Percentiles rank a stretch among this genome's conserved stretches.
Conservation (phyloP, 2,329 filamentous ascomycete genomes). For the Fusarium staphyleae region DNA sequence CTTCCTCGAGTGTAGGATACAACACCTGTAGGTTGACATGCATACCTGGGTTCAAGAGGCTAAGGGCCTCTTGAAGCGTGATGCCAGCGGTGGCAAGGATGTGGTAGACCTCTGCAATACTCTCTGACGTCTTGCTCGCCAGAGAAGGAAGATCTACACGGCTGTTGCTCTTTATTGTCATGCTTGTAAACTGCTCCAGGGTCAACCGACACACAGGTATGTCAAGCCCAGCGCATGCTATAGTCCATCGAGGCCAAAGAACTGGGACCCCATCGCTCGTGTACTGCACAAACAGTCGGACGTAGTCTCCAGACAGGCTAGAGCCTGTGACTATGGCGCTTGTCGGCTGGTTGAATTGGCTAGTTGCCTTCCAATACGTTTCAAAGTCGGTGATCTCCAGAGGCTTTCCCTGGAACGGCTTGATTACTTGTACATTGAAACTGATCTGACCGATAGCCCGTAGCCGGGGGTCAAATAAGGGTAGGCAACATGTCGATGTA, state of each 20-base stretch:
- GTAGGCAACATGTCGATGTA: constrained; percentile 82
- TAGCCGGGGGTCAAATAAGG: constrained; percentile 89
- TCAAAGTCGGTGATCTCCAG: constrained; percentile 98
- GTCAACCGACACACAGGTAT: constrained; percentile 83
- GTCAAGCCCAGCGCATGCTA: constrained; percentile 77
- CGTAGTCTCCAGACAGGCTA: constrained; percentile 94
- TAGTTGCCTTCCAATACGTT: constrained; percentile 99
- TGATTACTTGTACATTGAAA: constrained; percentile 95
- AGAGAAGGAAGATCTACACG: constrained; percentile 54
- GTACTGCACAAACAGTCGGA: constrained; percentile 88
- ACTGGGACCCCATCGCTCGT: constrained; percentile 88
- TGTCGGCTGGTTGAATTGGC: constrained; percentile 81
- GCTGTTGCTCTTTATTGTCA: constrained; percentile 54
- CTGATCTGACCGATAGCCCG: constrained; percentile 92
- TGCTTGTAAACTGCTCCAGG: constrained; percentile 71
- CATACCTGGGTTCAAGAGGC: constrained; percentile 76
- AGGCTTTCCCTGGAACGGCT: constrained; percentile 90
- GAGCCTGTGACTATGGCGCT: constrained; percentile 92
- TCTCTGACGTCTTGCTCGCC: constrained; percentile 56
- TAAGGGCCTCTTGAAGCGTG: constrained; percentile 79
- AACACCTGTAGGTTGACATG: constrained; percentile 92
- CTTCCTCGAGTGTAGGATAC: constrained; percentile 80
- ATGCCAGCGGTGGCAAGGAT: constrained; percentile 78
- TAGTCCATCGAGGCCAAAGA: constrained; percentile 84
- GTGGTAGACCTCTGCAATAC: constrained; percentile 72